A percentile compares a stretch with the other conserved stretches of the same genome.
Evolutionary conservation across 2,329 filamentous ascomycete species (phyloP).

Genomic region (Colletotrichum echinochloae): DNA sequence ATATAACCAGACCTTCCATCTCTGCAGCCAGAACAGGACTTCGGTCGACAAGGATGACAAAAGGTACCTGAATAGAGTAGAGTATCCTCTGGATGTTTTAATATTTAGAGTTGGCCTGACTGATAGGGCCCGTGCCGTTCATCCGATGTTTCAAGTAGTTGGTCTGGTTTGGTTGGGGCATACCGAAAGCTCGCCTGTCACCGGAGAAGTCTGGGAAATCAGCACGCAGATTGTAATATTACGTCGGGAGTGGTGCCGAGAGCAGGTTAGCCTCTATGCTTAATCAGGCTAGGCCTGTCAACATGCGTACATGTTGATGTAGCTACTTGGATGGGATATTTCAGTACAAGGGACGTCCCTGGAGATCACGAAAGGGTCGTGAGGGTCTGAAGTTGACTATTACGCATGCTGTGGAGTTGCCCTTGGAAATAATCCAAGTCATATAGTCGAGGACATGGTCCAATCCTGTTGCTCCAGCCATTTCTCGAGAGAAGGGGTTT

Average conservation of each 20-base stretch:
- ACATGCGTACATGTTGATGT: not conserved
- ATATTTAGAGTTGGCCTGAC: too few relatives aligned
- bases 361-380: not conserved
- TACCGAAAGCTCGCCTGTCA: not conserved
- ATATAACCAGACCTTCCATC: not conserved
- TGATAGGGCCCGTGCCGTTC: constrained; percentile 5
- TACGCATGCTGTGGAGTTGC: not conserved
- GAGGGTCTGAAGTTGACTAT: too few relatives aligned
- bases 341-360: not conserved
- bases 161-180: not conserved
- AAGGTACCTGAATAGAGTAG: too few relatives aligned
- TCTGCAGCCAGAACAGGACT: not conserved
- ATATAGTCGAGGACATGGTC: not conserved
- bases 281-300: constrained; percentile 1
- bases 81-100: too few relatives aligned
- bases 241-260: constrained; percentile 8
- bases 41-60: not conserved
- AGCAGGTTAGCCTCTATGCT: constrained; percentile 14
- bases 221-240: not conserved
- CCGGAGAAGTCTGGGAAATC: constrained; percentile 1
- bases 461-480: constrained; percentile 16
- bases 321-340: not conserved
- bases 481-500: not conserved
- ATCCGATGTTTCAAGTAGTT: not conserved
- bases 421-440: not conserved